Percentiles rank a stretch among this genome's conserved stretches.
Conservation (phyloP, 1,284 basidiomycete genomes). For the Hortiboletus rubellus region DNA sequence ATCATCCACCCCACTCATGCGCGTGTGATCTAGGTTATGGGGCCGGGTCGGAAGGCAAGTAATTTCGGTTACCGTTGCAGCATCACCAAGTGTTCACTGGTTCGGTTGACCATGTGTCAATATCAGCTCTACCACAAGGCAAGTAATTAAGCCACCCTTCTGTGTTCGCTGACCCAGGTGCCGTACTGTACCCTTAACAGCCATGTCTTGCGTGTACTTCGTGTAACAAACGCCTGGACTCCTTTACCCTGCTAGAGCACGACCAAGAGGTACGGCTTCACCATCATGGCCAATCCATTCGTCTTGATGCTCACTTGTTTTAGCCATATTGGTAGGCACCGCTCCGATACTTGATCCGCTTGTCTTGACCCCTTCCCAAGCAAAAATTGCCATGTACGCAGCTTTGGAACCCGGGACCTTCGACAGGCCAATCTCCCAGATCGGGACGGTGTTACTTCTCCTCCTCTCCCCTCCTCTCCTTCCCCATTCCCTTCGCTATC, state of each 20-base stretch:
- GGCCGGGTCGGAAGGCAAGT: constrained; percentile 74
- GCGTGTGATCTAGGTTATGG: constrained; percentile 57
- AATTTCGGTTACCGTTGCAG: constrained; percentile 7
- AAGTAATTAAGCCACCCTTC: constrained; percentile 15
- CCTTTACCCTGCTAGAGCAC: constrained; percentile 70
- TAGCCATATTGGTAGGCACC: constrained; percentile 35
- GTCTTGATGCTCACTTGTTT: constrained; percentile 9
- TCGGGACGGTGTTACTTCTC: constrained; percentile 35
- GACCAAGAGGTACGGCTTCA: constrained; percentile 60
- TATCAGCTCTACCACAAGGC: constrained; percentile 76
- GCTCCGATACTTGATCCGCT: not conserved
- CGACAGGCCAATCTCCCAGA: constrained; percentile 72
- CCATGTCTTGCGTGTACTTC: constrained; percentile 70
- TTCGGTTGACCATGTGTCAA: constrained; percentile 3
- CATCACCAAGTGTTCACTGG: constrained; percentile 5
- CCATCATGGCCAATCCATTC: constrained; percentile 2
- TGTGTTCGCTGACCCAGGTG: constrained; percentile 8
- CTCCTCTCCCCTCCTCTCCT: constrained; percentile 26
- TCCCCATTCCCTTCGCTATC: constrained; percentile 19
- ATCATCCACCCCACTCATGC: constrained; percentile 6
- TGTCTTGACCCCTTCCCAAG: constrained; percentile 38
- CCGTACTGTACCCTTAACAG: constrained; percentile 25
- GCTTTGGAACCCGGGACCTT: constrained; percentile 70
- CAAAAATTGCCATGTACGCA: constrained; percentile 72
- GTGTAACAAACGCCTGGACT: constrained; percentile 75